Evolutionary conservation across 129 eudicot species (phyloP).

Genomic region (Flaveria robusta): DNA sequence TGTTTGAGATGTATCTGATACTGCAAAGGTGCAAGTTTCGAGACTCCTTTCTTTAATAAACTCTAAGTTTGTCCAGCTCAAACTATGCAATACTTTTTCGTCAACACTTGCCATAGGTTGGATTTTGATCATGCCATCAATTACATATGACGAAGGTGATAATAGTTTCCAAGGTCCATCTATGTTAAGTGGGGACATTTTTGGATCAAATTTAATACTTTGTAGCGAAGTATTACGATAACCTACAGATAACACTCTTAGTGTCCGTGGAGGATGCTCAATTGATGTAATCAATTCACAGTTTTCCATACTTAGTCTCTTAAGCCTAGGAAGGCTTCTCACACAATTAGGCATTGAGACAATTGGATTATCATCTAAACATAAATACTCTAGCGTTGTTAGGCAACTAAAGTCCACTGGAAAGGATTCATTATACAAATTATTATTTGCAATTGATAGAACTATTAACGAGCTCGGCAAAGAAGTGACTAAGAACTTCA

Average conservation of each 20-base stretch:
- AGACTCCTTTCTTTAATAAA: background rate
- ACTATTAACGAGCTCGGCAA: slow-evolving; percentile 13
- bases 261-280: slow-evolving; percentile 6
- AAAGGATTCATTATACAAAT: slow-evolving; percentile 10
- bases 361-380: slow-evolving; percentile 17
- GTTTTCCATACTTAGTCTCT: background rate
- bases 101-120: slow-evolving; percentile 13
- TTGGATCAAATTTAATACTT: slow-evolving; percentile 4
- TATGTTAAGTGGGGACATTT: slow-evolving; percentile 12
- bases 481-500: background rate
- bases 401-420: slow-evolving; percentile 13
- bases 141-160: slow-evolving; percentile 1
- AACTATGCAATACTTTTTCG: background rate
- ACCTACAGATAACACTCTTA: background rate
- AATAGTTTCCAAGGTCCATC: background rate
- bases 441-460: slow-evolving; percentile 14
- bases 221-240: background rate
- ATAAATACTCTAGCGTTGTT: background rate
- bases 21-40: background rate
- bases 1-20: background rate
- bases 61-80: slow-evolving; percentile 17
- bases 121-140: slow-evolving; percentile 25
- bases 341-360: slow-evolving; percentile 21
- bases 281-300: background rate
- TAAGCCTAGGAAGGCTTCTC: slow-evolving; percentile 28